phyloP scores from a whole-genome alignment of 2,329 filamentous ascomycete genomes.

The Zasmidium cellare region DNA sequence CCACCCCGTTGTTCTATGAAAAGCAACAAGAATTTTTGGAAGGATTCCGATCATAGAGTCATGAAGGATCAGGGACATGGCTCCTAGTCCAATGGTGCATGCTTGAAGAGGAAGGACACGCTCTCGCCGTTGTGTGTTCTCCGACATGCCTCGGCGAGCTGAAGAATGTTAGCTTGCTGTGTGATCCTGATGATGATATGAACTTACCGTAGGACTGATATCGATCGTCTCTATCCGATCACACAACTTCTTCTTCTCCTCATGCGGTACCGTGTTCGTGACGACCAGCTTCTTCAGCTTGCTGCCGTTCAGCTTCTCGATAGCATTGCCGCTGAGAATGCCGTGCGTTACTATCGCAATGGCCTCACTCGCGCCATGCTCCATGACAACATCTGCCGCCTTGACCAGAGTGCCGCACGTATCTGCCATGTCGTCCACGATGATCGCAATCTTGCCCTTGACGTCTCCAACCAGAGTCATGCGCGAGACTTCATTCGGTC shows the following conservation, averaged over 20 bases:
- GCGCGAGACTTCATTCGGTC: constrained; percentile 85
- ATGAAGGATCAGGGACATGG: background rate
- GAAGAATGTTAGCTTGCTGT: constrained; percentile 13
- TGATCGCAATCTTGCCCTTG: constrained; percentile 84
- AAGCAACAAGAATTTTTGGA: background rate
- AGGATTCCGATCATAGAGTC: background rate
- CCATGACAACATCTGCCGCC: constrained; percentile 83
- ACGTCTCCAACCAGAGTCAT: constrained; percentile 98
- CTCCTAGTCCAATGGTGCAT: constrained; percentile 50
- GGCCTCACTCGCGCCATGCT: constrained; percentile 82
- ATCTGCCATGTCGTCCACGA: constrained; percentile 98
- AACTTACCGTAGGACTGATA: constrained; percentile 71
- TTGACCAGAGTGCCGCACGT: constrained; percentile 88
- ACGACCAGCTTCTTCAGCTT: constrained; percentile 78
- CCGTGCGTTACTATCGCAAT: constrained; percentile 96
- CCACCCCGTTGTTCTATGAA: background rate
- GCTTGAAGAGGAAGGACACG: constrained; percentile 68
- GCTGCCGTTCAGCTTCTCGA: constrained; percentile 79
- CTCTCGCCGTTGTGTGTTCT: constrained; percentile 69
- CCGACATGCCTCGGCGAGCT: constrained; percentile 67
- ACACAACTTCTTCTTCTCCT: constrained; percentile 77
- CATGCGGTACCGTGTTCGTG: constrained; percentile 83
- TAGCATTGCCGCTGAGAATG: constrained; percentile 84
- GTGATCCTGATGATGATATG: background rate
- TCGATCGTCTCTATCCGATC: constrained; percentile 86